These are phyloP conservation scores for Lycium barbarum DNA, from an alignment of 257 asterid species.

Conservation along the genomic window DNA sequence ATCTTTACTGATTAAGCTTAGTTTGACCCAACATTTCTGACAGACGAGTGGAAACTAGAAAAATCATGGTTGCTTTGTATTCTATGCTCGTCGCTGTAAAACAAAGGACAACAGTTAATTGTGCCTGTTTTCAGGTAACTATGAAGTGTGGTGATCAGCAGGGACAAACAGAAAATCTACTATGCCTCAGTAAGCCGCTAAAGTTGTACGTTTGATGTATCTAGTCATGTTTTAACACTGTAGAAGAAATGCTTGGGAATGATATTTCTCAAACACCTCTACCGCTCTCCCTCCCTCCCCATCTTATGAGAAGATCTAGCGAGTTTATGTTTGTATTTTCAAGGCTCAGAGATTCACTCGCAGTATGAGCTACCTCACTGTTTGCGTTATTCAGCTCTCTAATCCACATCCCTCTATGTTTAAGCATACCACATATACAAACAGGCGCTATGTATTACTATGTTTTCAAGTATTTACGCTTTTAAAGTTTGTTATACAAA, in stretches of 20 bases:
- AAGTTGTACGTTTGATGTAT: neutral
- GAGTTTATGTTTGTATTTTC: neutral
- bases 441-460: neutral
- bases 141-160: neutral
- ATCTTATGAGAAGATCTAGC: neutral
- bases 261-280: neutral
- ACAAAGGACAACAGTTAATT: neutral
- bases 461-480: neutral
- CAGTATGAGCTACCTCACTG: neutral
- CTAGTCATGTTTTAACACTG: neutral
- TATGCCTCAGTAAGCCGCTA: neutral
- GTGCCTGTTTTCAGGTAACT: conserved; percentile 8
- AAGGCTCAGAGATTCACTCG: neutral
- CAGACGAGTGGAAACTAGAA: neutral
- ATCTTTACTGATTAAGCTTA: neutral
- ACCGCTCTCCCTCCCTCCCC: neutral
- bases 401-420: neutral
- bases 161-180: neutral
- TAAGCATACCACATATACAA: neutral
- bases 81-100: neutral
- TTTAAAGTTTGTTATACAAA: neutral
- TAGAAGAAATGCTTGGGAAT: neutral
- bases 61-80: neutral
- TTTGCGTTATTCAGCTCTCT: neutral
- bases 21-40: neutral